Evolutionary conservation across 1,284 basidiomycete species (phyloP).

Genomic region (Puccinia brachypodii): DNA sequence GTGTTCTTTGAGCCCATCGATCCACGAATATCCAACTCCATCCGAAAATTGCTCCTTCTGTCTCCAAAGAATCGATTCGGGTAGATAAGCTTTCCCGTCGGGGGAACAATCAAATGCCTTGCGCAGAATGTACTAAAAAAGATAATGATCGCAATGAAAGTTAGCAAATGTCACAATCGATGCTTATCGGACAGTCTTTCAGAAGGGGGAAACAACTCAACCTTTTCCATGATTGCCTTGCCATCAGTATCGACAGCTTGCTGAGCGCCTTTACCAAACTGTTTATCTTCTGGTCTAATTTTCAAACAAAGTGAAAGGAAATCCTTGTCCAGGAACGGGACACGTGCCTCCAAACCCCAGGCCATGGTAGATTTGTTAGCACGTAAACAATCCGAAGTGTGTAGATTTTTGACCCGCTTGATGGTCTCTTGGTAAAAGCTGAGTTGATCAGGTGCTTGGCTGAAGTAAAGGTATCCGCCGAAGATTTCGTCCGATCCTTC

Average conservation of each 20-base stretch:
- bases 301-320: slow-evolving; percentile 95
- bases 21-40: slow-evolving; percentile 99
- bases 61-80: slow-evolving; percentile 91
- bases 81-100: slow-evolving; percentile 84
- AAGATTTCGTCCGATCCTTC: slow-evolving; percentile 98
- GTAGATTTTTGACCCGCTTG: slow-evolving; percentile 93
- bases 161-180: background rate
- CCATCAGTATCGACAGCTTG: slow-evolving; percentile 82
- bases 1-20: slow-evolving; percentile 95
- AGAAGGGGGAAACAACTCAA: slow-evolving; percentile 54
- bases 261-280: slow-evolving; percentile 77
- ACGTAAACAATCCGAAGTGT: slow-evolving; percentile 94
- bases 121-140: slow-evolving; percentile 79
- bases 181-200: background rate
- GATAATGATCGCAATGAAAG: background rate
- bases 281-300: slow-evolving; percentile 82
- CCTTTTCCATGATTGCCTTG: slow-evolving; percentile 89
- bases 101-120: slow-evolving; percentile 93
- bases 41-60: slow-evolving; percentile 99
- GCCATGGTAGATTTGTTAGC: slow-evolving; percentile 99
- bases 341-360: slow-evolving; percentile 98
- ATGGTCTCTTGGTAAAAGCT: slow-evolving; percentile 97
- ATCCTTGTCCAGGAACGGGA: slow-evolving; percentile 96
- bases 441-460: slow-evolving; percentile 84
- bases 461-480: slow-evolving; percentile 99